phyloP scores from a whole-genome alignment of 2,329 filamentous ascomycete genomes.

The Thelonectria olida region DNA sequence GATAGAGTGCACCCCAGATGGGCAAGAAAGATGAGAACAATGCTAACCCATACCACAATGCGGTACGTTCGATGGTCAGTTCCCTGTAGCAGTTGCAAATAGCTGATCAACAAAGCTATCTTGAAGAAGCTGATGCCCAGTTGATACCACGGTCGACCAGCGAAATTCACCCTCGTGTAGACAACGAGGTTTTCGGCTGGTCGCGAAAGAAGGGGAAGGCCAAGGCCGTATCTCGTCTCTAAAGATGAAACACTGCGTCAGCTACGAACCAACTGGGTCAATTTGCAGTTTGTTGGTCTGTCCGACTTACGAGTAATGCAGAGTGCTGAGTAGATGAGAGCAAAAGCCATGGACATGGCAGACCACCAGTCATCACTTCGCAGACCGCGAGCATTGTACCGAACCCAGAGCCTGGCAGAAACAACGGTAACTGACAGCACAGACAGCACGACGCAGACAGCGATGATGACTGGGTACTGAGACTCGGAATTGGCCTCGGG shows the following conservation, averaged over 20 bases:
- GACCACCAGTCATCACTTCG: slow-evolving; percentile 58
- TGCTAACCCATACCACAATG: slow-evolving; percentile 54
- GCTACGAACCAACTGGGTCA: not conserved
- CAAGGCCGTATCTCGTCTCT: slow-evolving; percentile 64
- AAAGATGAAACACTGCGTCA: not conserved
- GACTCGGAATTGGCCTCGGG: slow-evolving; percentile 57
- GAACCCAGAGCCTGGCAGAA: slow-evolving; percentile 51
- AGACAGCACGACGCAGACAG: slow-evolving; percentile 57
- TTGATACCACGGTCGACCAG: slow-evolving; percentile 63
- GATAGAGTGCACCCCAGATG: slow-evolving; percentile 60
- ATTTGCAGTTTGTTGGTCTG: not conserved
- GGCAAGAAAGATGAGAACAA: slow-evolving; percentile 52
- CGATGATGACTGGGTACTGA: slow-evolving; percentile 58
- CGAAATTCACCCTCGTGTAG: slow-evolving; percentile 62
- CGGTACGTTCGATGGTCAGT: slow-evolving; percentile 57
- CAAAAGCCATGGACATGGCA: slow-evolving; percentile 53
- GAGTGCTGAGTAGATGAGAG: slow-evolving; percentile 57
- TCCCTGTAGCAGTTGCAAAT: slow-evolving; percentile 59
- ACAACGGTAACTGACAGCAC: slow-evolving; percentile 54
- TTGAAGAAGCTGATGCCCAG: slow-evolving; percentile 66
- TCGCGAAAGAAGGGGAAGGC: slow-evolving; percentile 54
- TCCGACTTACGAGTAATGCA: slow-evolving; percentile 57
- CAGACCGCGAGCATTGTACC: slow-evolving; percentile 53
- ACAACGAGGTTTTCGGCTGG: slow-evolving; percentile 53
- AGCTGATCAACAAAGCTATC: slow-evolving; percentile 61